Evolutionary conservation across 2,329 filamentous ascomycete genomes (phyloP).

Genomic region (Fusarium tricinctum): DNA sequence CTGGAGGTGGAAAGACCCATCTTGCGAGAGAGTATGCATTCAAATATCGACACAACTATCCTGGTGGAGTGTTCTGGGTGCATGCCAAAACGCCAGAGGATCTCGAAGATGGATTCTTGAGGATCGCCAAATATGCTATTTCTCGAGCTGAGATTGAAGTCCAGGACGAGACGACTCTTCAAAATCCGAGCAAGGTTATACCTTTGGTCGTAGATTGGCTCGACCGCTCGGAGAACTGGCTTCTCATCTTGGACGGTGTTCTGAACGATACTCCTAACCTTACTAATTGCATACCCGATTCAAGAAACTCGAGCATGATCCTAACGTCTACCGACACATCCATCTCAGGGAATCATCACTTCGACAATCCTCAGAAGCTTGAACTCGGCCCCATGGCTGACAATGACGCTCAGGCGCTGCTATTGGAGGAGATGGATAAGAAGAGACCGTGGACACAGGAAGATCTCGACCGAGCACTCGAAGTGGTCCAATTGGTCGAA

Average conservation of each 20-base stretch:
- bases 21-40: constrained; percentile 47
- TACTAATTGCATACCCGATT: constrained; percentile 39
- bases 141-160: constrained; percentile 30
- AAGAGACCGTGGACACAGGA: constrained; percentile 44
- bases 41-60: constrained; percentile 40
- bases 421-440: constrained; percentile 46
- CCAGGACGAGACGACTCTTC: constrained; percentile 35
- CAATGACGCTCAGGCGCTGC: constrained; percentile 34
- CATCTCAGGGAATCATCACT: constrained; percentile 44
- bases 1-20: constrained; percentile 46
- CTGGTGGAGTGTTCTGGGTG: constrained; percentile 47
- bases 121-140: constrained; percentile 40
- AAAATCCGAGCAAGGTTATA: constrained; percentile 32
- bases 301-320: constrained; percentile 44
- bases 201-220: constrained; percentile 44
- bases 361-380: constrained; percentile 44
- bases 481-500: constrained; percentile 41
- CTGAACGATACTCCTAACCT: constrained; percentile 41
- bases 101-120: constrained; percentile 46
- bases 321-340: constrained; percentile 47
- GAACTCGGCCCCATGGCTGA: constrained; percentile 41
- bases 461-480: constrained; percentile 38
- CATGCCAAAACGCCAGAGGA: constrained; percentile 46
- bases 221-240: constrained; percentile 42
- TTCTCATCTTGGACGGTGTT: constrained; percentile 46